Percentiles rank a stretch among this genome's conserved stretches.
Conservation (phyloP, 2,329 filamentous ascomycete genomes). For the Claviceps humidiphila region DNA sequence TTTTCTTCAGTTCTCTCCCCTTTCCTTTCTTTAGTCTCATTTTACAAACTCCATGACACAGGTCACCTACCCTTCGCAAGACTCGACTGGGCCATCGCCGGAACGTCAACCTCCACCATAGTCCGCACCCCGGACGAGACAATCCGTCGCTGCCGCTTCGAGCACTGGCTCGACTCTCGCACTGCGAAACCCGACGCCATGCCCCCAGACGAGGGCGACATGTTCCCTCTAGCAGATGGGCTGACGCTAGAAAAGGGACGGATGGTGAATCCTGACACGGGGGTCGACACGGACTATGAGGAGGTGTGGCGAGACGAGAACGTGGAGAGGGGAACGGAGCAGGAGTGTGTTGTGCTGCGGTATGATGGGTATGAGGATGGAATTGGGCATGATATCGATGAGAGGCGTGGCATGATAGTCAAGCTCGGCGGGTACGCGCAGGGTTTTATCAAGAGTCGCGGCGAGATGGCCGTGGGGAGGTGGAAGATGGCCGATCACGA, state of each 20-base stretch:
- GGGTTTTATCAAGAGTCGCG: slow-evolving; percentile 35
- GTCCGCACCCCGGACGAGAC: slow-evolving; percentile 12
- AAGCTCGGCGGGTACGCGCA: slow-evolving; percentile 42
- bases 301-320: slow-evolving; percentile 48
- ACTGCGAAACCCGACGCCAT: slow-evolving; percentile 21
- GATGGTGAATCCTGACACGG: slow-evolving; percentile 46
- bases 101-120: slow-evolving; percentile 30
- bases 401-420: slow-evolving; percentile 35
- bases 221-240: slow-evolving; percentile 30
- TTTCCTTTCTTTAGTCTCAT: too few relatives aligned
- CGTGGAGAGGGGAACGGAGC: slow-evolving; percentile 3
- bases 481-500: slow-evolving; percentile 27
- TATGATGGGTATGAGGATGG: slow-evolving; percentile 20
- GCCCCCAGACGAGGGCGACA: slow-evolving; percentile 40
- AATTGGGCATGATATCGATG: slow-evolving; percentile 9
- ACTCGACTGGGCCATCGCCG: slow-evolving; percentile 55
- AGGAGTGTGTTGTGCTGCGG: slow-evolving; percentile 26
- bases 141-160: slow-evolving; percentile 32
- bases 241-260: slow-evolving; percentile 41
- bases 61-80: background rate
- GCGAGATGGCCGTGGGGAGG: slow-evolving; percentile 34
- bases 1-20: background rate
- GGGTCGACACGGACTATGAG: slow-evolving; percentile 42
- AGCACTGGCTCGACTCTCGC: slow-evolving; percentile 48
- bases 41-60: background rate